phyloP scores from a whole-genome alignment of 2,329 filamentous ascomycete genomes.

The Verticillium nonalfalfae region DNA sequence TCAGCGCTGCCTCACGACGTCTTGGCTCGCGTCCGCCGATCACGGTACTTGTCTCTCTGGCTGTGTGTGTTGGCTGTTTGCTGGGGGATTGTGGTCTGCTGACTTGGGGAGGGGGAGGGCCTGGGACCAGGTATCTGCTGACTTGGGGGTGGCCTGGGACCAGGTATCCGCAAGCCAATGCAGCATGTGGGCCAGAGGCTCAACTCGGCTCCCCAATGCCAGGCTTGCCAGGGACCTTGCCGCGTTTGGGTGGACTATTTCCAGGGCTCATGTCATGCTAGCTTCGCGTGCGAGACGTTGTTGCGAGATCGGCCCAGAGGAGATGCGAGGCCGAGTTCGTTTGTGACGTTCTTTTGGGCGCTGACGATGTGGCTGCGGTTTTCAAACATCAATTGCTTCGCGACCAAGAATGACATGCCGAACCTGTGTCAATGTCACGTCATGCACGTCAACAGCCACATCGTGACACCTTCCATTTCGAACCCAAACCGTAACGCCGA shows the following conservation, averaged over 20 bases:
- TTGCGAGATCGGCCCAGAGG: neutral
- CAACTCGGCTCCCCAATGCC: neutral
- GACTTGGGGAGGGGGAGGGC: neutral
- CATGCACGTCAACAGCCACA: neutral
- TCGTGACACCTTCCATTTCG: neutral
- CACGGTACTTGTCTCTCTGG: neutral
- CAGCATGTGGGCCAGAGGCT: neutral
- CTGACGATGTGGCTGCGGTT: too few relatives aligned
- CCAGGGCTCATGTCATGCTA: neutral
- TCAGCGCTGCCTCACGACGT: neutral
- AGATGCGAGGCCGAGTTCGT: neutral
- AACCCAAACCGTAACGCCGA: slow-evolving; percentile 6
- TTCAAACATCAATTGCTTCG: too few relatives aligned
- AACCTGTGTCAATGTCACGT: too few relatives aligned
- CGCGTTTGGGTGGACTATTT: neutral
- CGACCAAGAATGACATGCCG: too few relatives aligned
- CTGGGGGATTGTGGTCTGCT: neutral
- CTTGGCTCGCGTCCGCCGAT: neutral
- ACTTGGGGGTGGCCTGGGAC: too few relatives aligned
- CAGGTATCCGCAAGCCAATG: neutral
- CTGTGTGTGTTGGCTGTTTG: too few relatives aligned
- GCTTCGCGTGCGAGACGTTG: neutral
- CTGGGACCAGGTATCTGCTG: neutral
- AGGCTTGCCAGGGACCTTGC: neutral
- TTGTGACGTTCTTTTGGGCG: too few relatives aligned